phyloP scores from a whole-genome alignment of 495 filamentous ascomycete genomes.

The Viridothelium virens region DNA sequence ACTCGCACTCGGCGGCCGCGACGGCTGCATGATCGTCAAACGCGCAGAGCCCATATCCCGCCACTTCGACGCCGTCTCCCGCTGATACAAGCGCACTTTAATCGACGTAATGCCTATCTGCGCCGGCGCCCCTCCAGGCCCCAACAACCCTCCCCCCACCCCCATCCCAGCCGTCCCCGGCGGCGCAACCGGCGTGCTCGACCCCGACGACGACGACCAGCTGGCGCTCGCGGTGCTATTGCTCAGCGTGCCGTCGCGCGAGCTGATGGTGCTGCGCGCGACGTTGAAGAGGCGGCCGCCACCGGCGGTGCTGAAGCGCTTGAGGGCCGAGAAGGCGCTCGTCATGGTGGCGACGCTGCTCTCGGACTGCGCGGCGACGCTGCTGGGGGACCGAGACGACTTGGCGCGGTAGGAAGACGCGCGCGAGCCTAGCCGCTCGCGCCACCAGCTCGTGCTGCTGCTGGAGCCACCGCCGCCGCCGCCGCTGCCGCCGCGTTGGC shows the following conservation, averaged over 20 bases:
- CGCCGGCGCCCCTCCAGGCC: constrained; percentile 16
- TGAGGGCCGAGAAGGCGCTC: constrained; percentile 64
- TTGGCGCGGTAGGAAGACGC: constrained; percentile 52
- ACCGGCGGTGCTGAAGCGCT: constrained; percentile 54
- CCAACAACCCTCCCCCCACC: neutral
- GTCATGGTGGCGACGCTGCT: constrained; percentile 54
- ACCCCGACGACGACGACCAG: constrained; percentile 38
- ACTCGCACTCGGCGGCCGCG: constrained; percentile 44
- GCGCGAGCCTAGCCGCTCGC: constrained; percentile 39
- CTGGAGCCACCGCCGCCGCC: constrained; percentile 20
- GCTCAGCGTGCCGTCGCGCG: constrained; percentile 45
- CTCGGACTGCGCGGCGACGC: constrained; percentile 39
- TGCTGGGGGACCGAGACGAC: constrained; percentile 43
- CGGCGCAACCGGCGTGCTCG: constrained; percentile 53
- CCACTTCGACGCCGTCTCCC: constrained; percentile 73
- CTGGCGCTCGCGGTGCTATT: constrained; percentile 51
- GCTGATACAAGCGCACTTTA: constrained; percentile 73
- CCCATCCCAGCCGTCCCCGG: constrained; percentile 38
- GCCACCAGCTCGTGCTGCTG: constrained; percentile 33
- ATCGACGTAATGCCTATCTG: constrained; percentile 61
- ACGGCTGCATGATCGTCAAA: constrained; percentile 65
- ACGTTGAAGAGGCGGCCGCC: constrained; percentile 67
- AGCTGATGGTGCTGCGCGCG: constrained; percentile 52
- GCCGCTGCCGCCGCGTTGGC: constrained; percentile 25
- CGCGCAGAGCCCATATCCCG: constrained; percentile 79